Base-by-base conservation (phyloP, 2,329 filamentous ascomycete genomes). In the Sarocladiaceae sp. region DNA sequence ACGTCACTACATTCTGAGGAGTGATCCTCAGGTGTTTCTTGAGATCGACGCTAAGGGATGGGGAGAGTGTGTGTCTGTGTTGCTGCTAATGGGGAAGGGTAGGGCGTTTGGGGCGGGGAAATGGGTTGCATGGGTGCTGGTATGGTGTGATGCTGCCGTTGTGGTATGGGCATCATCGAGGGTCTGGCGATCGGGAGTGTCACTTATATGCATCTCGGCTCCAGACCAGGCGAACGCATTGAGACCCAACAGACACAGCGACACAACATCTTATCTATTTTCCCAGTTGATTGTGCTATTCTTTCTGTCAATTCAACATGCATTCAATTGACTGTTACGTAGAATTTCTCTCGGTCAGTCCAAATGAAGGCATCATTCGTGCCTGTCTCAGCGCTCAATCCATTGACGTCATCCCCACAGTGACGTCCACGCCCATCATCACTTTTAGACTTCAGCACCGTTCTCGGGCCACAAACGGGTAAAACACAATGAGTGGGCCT, bases 141-240 rank as follows among this genome's bases (percentile, higher is more conserved):
- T 5, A 17, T 12, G 25, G 44, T 48, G 44, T 48, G 44, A 48
- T 48, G 44, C 26, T 31, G 44, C 44, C 26, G 44, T 7, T 8
- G 17, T 48, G 44, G 44, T 48, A 11, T 48, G 44, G 28, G 44
- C 44, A 48, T 48, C 44, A 48, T 48, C 7, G 44, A 33, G 44
- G 25, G 44, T 29, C 33, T 33, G 44, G 28, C 44, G 44, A 48
- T 48, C 44, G 44, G 28, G 26, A n/a, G n/a, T n/a, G n/a, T n/a
- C n/a, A n/a, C n/a, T n/a, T n/a, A n/a, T n/a, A n/a, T n/a, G n/a
- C n/a, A n/a, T n/a, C n/a, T n/a, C n/a, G n/a, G n/a, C n/a, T n/a
- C n/a, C n/a, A n/a, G n/a, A n/a, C n/a, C n/a, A n/a, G n/a, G n/a
- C n/a, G n/a, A n/a, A n/a, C n/a, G n/a, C n/a, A n/a, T n/a, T n/a